phyloP scores from a whole-genome alignment of 2,329 filamentous ascomycete genomes.

The Aspergillus japonicus region DNA sequence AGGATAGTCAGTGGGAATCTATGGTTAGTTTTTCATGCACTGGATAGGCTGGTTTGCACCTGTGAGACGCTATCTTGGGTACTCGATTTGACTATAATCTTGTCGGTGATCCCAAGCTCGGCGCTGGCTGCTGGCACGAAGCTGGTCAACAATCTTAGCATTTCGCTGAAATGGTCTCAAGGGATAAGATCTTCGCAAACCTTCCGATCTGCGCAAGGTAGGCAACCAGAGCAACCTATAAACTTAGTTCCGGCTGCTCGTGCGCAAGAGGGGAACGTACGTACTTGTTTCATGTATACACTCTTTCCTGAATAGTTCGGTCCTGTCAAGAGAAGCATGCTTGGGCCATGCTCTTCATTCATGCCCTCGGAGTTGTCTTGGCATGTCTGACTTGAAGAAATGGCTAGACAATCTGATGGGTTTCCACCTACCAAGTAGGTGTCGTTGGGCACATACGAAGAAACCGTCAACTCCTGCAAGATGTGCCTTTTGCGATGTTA shows the following conservation, averaged over 20 bases:
- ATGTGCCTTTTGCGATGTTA: constrained; percentile 58
- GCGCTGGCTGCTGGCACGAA: constrained; percentile 81
- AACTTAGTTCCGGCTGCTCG: constrained; percentile 7
- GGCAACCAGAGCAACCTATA: constrained; percentile 72
- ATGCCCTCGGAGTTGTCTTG: neutral
- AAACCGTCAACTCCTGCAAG: constrained; percentile 78
- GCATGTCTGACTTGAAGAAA: neutral
- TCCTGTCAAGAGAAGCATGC: constrained; percentile 78
- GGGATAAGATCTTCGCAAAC: constrained; percentile 25
- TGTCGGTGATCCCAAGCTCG: constrained; percentile 83
- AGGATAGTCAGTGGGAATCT: neutral
- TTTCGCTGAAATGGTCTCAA: neutral
- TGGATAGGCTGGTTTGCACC: constrained; percentile 24
- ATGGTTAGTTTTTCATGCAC: neutral
- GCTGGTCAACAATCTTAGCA: constrained; percentile 45
- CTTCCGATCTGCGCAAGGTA: constrained; percentile 86
- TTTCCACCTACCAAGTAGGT: constrained; percentile 65
- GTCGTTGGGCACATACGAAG: constrained; percentile 80
- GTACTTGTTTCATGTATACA: constrained; percentile 81
- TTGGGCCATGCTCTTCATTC: constrained; percentile 47
- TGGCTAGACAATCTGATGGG: neutral
- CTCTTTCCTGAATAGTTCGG: constrained; percentile 98
- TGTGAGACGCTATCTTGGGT: constrained; percentile 68
- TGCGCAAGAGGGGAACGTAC: neutral
- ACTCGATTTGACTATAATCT: constrained; percentile 81